Evolutionary conservation across 1,284 basidiomycete genomes (phyloP).

Genomic region (Apiotrichum laibachii): DNA sequence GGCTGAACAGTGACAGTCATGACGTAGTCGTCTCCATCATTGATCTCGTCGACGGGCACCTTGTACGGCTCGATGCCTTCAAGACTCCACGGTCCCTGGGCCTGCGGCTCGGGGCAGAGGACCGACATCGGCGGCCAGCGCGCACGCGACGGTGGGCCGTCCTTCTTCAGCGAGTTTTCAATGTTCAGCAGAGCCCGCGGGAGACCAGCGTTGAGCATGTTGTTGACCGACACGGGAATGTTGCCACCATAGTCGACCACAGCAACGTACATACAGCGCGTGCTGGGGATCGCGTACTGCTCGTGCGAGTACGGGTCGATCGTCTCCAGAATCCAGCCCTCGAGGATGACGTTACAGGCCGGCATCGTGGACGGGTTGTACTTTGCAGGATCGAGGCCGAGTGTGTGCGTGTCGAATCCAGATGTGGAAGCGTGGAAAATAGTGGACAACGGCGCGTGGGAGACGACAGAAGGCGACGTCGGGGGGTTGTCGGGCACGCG

Average conservation of each 20-base stretch:
- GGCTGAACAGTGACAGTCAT: conserved; percentile 43
- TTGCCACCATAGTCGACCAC: conserved; percentile 86
- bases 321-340: conserved; percentile 96
- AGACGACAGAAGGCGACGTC: conserved; percentile 48
- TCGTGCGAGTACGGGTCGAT: conserved; percentile 94
- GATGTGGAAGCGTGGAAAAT: conserved; percentile 72
- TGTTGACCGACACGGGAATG: conserved; percentile 81
- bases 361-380: conserved; percentile 76
- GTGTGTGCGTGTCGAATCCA: conserved; percentile 67
- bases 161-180: conserved; percentile 65
- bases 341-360: conserved; percentile 77
- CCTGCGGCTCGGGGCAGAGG: conserved; percentile 30
- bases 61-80: conserved; percentile 34
- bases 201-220: conserved; percentile 76
- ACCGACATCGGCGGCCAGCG: conserved; percentile 59
- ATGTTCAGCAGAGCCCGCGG: conserved; percentile 66
- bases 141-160: conserved; percentile 61
- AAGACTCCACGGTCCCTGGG: conserved; percentile 36
- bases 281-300: conserved; percentile 92
- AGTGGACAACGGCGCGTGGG: conserved; percentile 52
- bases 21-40: conserved; percentile 31
- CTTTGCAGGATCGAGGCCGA: conserved; percentile 58
- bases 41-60: conserved; percentile 36
- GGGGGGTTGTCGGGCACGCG: conserved; percentile 56
- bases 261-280: conserved; percentile 80